Conservation (phyloP, 768 basidiomycete species). For the Tylopilus cervinicoccineus region DNA sequence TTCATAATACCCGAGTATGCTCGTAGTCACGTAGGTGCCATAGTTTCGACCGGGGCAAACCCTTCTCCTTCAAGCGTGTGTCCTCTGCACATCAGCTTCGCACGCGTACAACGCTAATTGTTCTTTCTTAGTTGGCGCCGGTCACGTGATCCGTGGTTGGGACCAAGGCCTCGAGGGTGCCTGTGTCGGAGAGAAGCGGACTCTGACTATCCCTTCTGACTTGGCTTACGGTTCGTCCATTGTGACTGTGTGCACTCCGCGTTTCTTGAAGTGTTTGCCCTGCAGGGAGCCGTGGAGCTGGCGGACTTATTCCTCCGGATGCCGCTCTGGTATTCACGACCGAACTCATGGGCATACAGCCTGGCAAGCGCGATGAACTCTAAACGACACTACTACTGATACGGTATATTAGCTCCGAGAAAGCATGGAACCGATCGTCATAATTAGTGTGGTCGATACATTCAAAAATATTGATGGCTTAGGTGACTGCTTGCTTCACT, state of each 20-base stretch:
- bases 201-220: constrained; percentile 75
- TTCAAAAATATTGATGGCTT: not conserved
- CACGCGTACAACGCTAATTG: not conserved
- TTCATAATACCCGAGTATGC: not conserved
- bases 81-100: not conserved
- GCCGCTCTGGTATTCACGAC: constrained; percentile 85
- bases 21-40: not conserved
- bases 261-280: not conserved
- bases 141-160: constrained; percentile 85
- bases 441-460: not conserved
- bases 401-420: not conserved
- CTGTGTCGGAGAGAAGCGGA: constrained; percentile 87
- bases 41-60: constrained; percentile 68
- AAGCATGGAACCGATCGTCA: not conserved
- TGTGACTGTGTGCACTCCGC: not conserved
- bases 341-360: constrained; percentile 68
- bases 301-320: constrained; percentile 70
- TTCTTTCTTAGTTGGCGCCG: constrained; percentile 55
- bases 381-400: constrained; percentile 25
- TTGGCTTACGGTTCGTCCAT: constrained; percentile 75
- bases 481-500: constrained; percentile 19
- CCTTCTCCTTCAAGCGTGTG: constrained; percentile 77
- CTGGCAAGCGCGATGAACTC: constrained; percentile 49
- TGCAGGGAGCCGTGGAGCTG: constrained; percentile 71
- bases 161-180: constrained; percentile 79